Evolutionary conservation across 768 basidiomycete genomes (phyloP).

Genomic region (Mycena kentingensis): DNA sequence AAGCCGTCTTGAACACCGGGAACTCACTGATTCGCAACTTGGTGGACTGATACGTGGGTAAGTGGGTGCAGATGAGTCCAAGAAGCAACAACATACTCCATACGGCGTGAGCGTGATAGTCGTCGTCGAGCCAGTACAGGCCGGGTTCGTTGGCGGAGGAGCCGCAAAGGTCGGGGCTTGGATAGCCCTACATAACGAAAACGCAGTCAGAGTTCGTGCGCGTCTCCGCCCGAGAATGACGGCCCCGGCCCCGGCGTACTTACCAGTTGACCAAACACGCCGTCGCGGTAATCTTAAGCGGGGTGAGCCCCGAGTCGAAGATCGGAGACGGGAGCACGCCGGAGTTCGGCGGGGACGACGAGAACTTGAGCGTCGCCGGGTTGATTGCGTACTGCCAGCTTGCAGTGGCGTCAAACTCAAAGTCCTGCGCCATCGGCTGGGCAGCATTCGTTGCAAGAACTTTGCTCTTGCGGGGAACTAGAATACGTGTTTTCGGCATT

Average conservation of each 20-base stretch:
- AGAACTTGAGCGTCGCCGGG: slow-evolving; percentile 34
- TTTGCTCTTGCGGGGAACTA: slow-evolving; percentile 32
- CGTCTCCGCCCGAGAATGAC: too few relatives aligned
- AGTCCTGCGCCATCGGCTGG: slow-evolving; percentile 48
- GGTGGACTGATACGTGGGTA: background rate
- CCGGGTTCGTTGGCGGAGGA: slow-evolving; percentile 30
- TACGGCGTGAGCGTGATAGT: slow-evolving; percentile 6
- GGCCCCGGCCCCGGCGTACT: too few relatives aligned
- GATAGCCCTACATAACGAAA: too few relatives aligned
- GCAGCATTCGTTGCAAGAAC: slow-evolving; percentile 45
- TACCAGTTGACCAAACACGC: slow-evolving; percentile 40
- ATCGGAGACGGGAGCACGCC: slow-evolving; percentile 31
- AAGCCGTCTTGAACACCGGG: background rate
- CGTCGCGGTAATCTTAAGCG: slow-evolving; percentile 35
- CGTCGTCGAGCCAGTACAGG: slow-evolving; percentile 8
- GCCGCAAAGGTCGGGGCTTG: slow-evolving; percentile 39
- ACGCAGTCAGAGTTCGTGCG: too few relatives aligned
- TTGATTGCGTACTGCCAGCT: slow-evolving; percentile 60
- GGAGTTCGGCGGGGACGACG: slow-evolving; percentile 24
- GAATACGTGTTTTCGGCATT: background rate
- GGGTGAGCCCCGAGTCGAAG: slow-evolving; percentile 37
- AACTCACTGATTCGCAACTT: slow-evolving; percentile 9
- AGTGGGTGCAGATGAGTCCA: background rate
- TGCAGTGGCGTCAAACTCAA: slow-evolving; percentile 49
- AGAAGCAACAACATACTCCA: background rate